Evolutionary conservation across 306 rosid species (phyloP).

Genomic region (Nissolia schottii): DNA sequence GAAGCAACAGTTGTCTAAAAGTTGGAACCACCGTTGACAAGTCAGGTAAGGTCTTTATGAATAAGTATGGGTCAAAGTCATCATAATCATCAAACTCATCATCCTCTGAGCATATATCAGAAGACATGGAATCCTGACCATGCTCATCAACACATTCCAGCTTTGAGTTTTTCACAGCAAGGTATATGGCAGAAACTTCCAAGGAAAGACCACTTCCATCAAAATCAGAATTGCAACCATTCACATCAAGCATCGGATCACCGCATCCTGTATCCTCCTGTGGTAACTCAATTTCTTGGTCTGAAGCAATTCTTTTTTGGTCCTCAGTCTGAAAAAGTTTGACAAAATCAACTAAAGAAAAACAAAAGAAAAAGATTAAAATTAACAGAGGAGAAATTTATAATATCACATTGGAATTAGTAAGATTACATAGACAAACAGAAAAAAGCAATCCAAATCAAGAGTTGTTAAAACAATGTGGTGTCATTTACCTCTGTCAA

Average conservation of each 20-base stretch:
- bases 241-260: conserved; percentile 29
- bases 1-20: conserved; percentile 78
- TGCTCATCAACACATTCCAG: conserved; percentile 90
- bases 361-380: conserved; percentile 31
- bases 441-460: conserved; percentile 7
- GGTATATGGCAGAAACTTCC: conserved; percentile 80
- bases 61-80: conserved; percentile 90
- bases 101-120: conserved; percentile 67
- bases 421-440: neutral
- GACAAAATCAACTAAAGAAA: conserved; percentile 62
- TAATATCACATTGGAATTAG: conserved; percentile 24
- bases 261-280: conserved; percentile 27
- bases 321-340: conserved; percentile 65
- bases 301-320: conserved; percentile 35
- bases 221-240: conserved; percentile 50
- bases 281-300: conserved; percentile 30
- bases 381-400: neutral
- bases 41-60: conserved; percentile 91
- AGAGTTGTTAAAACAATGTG: neutral
- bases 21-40: conserved; percentile 88
- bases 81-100: conserved; percentile 78
- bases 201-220: conserved; percentile 57
- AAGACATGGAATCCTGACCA: conserved; percentile 77
- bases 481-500: conserved; percentile 63
- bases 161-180: conserved; percentile 82